Conservation (phyloP, 1,284 basidiomycete genomes). For the Wallemia mellicola region DNA sequence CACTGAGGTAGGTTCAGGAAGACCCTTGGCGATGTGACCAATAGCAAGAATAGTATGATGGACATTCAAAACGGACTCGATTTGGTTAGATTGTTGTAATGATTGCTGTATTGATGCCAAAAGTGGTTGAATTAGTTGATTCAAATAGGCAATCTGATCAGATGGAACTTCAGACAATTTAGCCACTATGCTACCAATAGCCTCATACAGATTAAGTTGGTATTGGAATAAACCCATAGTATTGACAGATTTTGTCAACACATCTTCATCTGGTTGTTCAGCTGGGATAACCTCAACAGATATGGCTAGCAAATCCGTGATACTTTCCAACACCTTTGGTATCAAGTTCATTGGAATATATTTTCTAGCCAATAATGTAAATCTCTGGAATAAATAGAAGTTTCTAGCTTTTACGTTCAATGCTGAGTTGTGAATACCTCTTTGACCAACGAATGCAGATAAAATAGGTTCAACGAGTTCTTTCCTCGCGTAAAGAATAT, state of each 20-base stretch:
- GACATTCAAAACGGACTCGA: slow-evolving; percentile 40
- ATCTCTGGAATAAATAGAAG: slow-evolving; percentile 78
- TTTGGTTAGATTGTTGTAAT: slow-evolving; percentile 20
- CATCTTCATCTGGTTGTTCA: slow-evolving; percentile 24
- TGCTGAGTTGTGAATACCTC: slow-evolving; percentile 61
- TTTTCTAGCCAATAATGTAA: slow-evolving; percentile 54
- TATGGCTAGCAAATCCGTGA: slow-evolving; percentile 20
- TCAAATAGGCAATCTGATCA: slow-evolving; percentile 6
- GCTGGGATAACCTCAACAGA: not conserved
- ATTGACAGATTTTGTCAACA: slow-evolving; percentile 45
- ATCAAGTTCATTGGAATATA: slow-evolving; percentile 50
- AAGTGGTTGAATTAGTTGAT: slow-evolving; percentile 48
- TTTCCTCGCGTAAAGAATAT: slow-evolving; percentile 81
- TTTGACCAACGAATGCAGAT: slow-evolving; percentile 60
- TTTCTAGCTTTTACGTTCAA: slow-evolving; percentile 41
- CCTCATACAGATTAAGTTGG: slow-evolving; percentile 86
- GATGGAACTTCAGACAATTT: slow-evolving; percentile 26
- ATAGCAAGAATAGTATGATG: slow-evolving; percentile 89
- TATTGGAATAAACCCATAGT: slow-evolving; percentile 49
- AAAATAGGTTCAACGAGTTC: slow-evolving; percentile 59
- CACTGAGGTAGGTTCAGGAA: slow-evolving; percentile 24
- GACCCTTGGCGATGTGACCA: slow-evolving; percentile 84
- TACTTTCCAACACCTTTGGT: slow-evolving; percentile 35
- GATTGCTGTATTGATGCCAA: slow-evolving; percentile 42
- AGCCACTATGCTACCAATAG: slow-evolving; percentile 55